Percentiles rank a stretch among this genome's conserved stretches.
phyloP scores from a whole-genome alignment of 352 stramenopile genomes.

The Phytophthora foliorum region DNA sequence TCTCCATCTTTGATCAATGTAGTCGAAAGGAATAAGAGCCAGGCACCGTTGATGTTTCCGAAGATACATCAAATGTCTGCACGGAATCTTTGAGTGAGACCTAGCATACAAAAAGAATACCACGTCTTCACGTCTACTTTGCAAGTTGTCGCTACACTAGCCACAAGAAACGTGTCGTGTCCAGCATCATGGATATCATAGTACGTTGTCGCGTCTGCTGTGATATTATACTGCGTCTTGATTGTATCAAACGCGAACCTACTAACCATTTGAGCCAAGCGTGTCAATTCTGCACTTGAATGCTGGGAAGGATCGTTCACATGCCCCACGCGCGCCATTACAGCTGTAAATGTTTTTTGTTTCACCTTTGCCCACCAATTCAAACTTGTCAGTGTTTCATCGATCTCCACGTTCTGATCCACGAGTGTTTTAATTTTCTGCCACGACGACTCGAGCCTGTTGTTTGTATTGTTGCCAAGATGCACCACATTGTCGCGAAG shows the following conservation, averaged over 20 bases:
- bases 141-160: background rate
- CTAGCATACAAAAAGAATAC: background rate
- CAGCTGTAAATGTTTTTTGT: slow-evolving; percentile 4
- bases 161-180: background rate
- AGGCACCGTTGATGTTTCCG: background rate
- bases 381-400: slow-evolving; percentile 3
- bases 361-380: slow-evolving; percentile 18
- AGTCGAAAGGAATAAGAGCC: background rate
- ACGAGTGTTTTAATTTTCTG: slow-evolving; percentile 16
- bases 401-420: background rate
- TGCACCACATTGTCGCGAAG: background rate
- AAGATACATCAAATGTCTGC: background rate
- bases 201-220: background rate
- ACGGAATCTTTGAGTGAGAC: background rate
- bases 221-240: background rate
- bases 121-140: background rate
- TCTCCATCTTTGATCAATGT: background rate
- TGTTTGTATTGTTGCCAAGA: slow-evolving; percentile 8
- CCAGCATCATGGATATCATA: background rate
- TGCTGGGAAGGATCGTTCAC: background rate
- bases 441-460: slow-evolving; percentile 10
- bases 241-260: background rate
- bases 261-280: background rate
- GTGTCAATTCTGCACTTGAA: background rate
- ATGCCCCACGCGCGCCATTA: background rate